Conservation (phyloP, 768 basidiomycete genomes). For the Lyophyllum semitale region DNA sequence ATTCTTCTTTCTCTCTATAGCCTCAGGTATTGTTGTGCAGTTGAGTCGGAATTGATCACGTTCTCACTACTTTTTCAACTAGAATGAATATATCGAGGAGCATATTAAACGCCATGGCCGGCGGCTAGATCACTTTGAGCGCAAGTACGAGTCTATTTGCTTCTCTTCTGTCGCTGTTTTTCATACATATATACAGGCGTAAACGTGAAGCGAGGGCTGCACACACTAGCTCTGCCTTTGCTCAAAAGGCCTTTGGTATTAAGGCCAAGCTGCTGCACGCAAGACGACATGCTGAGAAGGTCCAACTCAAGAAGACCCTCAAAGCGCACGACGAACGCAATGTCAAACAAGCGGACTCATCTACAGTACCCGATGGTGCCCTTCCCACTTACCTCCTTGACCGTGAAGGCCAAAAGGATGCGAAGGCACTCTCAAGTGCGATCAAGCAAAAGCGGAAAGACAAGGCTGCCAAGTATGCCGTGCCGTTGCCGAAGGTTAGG, state of each 20-base stretch:
- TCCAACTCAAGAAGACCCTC: constrained; percentile 98
- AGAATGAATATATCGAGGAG: constrained; percentile 99
- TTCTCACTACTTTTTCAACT: background rate
- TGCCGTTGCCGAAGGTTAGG: constrained; percentile 94
- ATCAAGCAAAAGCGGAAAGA: constrained; percentile 99
- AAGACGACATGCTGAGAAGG: constrained; percentile 95
- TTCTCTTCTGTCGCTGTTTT: background rate
- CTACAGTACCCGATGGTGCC: constrained; percentile 84
- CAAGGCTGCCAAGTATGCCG: constrained; percentile 97
- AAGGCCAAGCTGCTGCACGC: constrained; percentile 99
- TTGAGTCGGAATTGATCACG: background rate
- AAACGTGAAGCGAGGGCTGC: constrained; percentile 80
- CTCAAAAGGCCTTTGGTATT: constrained; percentile 94
- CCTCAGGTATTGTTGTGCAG: constrained; percentile 56
- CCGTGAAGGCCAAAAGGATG: constrained; percentile 97
- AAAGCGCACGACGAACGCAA: constrained; percentile 99
- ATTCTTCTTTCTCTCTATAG: constrained; percentile 35
- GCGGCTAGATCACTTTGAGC: constrained; percentile 93
- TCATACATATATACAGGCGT: constrained; percentile 48
- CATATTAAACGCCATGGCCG: constrained; percentile 96
- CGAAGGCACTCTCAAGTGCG: constrained; percentile 92
- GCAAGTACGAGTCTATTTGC: constrained; percentile 61
- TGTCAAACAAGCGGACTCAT: constrained; percentile 89
- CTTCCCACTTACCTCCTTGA: constrained; percentile 95
- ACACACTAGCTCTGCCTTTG: constrained; percentile 76